Percentiles rank a stretch among this genome's conserved stretches.
phyloP scores from a whole-genome alignment of 2,329 filamentous ascomycete genomes.

The Rhynchosporium secalis region DNA sequence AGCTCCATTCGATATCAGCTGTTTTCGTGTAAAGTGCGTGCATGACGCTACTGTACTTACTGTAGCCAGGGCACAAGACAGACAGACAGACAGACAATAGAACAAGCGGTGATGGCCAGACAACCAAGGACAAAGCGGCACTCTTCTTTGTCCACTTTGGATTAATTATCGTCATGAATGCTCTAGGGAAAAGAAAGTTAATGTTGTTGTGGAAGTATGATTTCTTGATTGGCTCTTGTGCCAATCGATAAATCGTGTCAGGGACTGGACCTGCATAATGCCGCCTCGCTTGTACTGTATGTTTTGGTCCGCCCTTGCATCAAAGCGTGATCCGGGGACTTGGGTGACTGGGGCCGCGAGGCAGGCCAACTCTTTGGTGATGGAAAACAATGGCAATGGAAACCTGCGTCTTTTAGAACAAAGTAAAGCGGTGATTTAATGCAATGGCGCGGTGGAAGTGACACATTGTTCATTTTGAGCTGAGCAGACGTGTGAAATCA shows the following conservation, averaged over 20 bases:
- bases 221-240: constrained; percentile 7
- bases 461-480: constrained; percentile 23
- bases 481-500: constrained; percentile 1
- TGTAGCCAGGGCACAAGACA: background rate
- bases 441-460: constrained; percentile 19
- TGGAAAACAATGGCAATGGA: constrained; percentile 1
- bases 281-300: background rate
- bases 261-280: constrained; percentile 4
- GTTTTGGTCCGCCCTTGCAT: constrained; percentile 4
- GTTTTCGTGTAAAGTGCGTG: constrained; percentile 31
- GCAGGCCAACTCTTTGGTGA: background rate
- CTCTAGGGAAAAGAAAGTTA: background rate
- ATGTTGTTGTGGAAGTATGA: no score
- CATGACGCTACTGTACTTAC: no score
- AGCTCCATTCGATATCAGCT: constrained; percentile 25
- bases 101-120: constrained; percentile 1
- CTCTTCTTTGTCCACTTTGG: background rate
- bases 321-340: constrained; percentile 9
- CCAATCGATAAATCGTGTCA: background rate
- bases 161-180: background rate
- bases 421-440: constrained; percentile 15
- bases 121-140: constrained; percentile 11
- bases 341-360: constrained; percentile 10
- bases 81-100: no score
- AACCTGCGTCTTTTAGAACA: constrained; percentile 2